Percentiles rank a stretch among this genome's conserved stretches.
Conservation (phyloP, 192 early-diverging fungal species). For the Coemansia sp. region DNA sequence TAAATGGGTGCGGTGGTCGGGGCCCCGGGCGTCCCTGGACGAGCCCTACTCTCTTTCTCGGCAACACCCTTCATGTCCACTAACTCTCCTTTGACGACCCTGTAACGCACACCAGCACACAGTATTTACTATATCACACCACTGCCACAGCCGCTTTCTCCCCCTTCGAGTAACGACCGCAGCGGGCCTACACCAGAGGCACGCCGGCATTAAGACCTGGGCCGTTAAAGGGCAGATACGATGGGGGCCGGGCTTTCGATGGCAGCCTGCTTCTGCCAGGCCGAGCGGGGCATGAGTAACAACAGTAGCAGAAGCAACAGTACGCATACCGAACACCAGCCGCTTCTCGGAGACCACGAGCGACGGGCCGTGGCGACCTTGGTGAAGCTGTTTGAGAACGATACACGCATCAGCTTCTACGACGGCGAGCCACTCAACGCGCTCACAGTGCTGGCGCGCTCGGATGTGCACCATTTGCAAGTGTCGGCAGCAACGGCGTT, state of each 20-base stretch:
- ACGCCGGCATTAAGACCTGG: too few relatives aligned
- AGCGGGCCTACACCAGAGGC: too few relatives aligned
- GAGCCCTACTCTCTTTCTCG: neutral
- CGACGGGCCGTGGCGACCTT: slow-evolving; percentile 30
- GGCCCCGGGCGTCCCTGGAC: too few relatives aligned
- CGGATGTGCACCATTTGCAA: slow-evolving; percentile 79
- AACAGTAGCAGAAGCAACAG: neutral
- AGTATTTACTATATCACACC: too few relatives aligned
- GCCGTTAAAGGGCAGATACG: too few relatives aligned
- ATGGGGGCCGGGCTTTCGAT: neutral
- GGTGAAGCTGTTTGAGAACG: slow-evolving; percentile 38
- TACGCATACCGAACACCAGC: slow-evolving; percentile 13
- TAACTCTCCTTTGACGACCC: neutral
- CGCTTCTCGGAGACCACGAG: slow-evolving; percentile 26
- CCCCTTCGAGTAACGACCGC: too few relatives aligned
- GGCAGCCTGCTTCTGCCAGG: neutral
- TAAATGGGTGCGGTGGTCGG: too few relatives aligned
- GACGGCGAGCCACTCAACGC: slow-evolving; percentile 70
- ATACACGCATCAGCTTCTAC: slow-evolving; percentile 55
- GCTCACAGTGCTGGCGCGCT: slow-evolving; percentile 72
- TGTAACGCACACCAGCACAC: too few relatives aligned
- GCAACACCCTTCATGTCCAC: neutral
- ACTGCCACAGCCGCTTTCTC: too few relatives aligned
- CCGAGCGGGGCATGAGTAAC: neutral
- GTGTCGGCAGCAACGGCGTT: slow-evolving; percentile 82